phyloP scores from a whole-genome alignment of 148 eudicot species.

The Arctostaphylos glauca region DNA sequence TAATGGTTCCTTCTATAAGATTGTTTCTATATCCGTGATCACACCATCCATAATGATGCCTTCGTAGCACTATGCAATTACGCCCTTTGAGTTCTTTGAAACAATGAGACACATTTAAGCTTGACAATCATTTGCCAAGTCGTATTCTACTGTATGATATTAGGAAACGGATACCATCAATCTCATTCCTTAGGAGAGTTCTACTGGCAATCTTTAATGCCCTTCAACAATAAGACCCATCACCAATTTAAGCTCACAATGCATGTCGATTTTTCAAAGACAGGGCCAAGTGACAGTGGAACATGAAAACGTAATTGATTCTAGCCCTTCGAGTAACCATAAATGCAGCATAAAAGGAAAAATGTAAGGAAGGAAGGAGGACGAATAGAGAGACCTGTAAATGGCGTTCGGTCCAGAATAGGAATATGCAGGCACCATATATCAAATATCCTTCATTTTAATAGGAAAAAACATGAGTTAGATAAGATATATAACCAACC shows the following conservation, averaged over 20 bases:
- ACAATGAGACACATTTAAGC: neutral
- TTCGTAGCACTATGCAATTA: neutral
- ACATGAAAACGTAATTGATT: neutral
- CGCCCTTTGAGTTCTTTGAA: neutral
- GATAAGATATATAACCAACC: neutral
- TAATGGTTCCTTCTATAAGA: neutral
- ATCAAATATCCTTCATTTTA: constrained; percentile 52
- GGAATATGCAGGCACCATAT: constrained; percentile 76
- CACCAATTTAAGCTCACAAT: constrained; percentile 10
- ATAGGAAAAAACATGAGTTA: neutral
- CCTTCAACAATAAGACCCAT: neutral
- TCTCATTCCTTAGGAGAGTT: neutral
- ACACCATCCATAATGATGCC: neutral
- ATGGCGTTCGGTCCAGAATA: constrained; percentile 52
- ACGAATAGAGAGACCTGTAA: constrained; percentile 40
- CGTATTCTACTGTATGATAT: neutral
- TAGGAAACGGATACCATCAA: neutral
- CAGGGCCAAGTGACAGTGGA: neutral
- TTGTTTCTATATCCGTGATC: neutral
- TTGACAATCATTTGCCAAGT: neutral
- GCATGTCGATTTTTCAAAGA: neutral
- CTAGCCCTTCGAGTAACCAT: neutral
- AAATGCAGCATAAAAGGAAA: neutral
- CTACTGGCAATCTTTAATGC: neutral
- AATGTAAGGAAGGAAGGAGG: neutral